Conservation (phyloP, 2,329 filamentous ascomycete genomes). For the Decorospora gaudefroyi region DNA sequence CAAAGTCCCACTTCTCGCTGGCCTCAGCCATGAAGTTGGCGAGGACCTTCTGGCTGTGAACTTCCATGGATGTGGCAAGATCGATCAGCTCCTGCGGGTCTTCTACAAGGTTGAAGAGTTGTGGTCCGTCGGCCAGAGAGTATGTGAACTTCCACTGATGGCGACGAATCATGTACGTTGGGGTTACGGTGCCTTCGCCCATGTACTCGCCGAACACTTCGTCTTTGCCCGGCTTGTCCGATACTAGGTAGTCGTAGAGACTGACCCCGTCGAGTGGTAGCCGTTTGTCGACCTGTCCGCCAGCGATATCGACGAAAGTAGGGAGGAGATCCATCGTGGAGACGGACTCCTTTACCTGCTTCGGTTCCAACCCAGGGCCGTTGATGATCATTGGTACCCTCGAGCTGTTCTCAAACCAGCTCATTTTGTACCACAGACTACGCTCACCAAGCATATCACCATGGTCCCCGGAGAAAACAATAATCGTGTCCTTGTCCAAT, state of each 20-base stretch:
- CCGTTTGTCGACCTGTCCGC: slow-evolving; percentile 67
- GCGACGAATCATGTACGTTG: slow-evolving; percentile 91
- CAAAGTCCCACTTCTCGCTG: slow-evolving; percentile 76
- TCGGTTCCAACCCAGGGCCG: slow-evolving; percentile 75
- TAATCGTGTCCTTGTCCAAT: slow-evolving; percentile 81
- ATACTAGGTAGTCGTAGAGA: slow-evolving; percentile 54
- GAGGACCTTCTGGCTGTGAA: slow-evolving; percentile 49
- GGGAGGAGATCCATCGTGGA: slow-evolving; percentile 90
- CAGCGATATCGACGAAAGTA: slow-evolving; percentile 82
- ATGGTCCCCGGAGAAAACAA: slow-evolving; percentile 92
- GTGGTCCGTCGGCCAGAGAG: slow-evolving; percentile 80
- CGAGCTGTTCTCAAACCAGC: slow-evolving; percentile 89
- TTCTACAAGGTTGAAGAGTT: slow-evolving; percentile 76
- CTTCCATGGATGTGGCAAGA: slow-evolving; percentile 56
- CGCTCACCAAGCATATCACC: slow-evolving; percentile 96
- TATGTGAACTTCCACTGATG: slow-evolving; percentile 90
- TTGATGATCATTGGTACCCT: slow-evolving; percentile 86
- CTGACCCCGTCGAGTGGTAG: slow-evolving; percentile 87
- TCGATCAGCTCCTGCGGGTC: slow-evolving; percentile 82
- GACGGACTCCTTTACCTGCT: slow-evolving; percentile 79
- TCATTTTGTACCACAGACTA: slow-evolving; percentile 97
- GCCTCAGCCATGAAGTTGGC: slow-evolving; percentile 75
- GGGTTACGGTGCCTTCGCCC: slow-evolving; percentile 85
- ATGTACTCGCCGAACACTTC: slow-evolving; percentile 96
- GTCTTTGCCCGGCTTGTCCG: slow-evolving; percentile 66